Base-by-base conservation (phyloP, 139 green algal species). In the Chlamydomonas sp. region DNA sequence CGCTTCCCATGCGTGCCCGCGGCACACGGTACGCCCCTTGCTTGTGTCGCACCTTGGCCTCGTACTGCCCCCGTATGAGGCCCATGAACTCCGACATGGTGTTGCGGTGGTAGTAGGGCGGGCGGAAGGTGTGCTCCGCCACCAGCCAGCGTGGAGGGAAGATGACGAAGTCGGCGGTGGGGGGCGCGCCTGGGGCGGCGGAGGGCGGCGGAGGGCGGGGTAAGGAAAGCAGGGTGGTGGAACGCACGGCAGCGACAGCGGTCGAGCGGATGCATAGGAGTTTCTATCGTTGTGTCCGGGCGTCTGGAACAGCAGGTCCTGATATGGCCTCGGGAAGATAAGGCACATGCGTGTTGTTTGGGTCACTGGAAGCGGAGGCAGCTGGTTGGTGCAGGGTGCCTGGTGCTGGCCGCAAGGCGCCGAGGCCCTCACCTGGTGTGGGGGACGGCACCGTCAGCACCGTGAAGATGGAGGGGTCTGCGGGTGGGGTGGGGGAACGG, bases 391-490 rank as follows among this genome's bases (percentile, higher is more conserved):
- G 31, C 31, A 49, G 31, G 31, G 31, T 49, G 31, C 31, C 31
- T 71, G 66, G 66, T 71, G 66, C 66, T 71, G 20, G 31, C 31
- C 31, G 31, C 31, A 49, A 49, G 31, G 31, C 31, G 31, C 31
- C 31, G 31, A 49, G 31, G 18, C 7, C 2, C 69, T 63, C 12
- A 94, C 94, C 94, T 86, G 94, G 94, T 8, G 87, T 86, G 14
- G 85, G 15, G 15, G 94, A 96, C 16, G 95, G 94, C 67, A 93
- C 95, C 6, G 97, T 98, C 66, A 99, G 92, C 63, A 98, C 96
- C 3, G 97, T 99, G 96, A 99, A 99, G 84, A 99, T 98, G 85
- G 94, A 97, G 31, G 97, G 97, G 90, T 99, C 97, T 87, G 83
- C 12, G 79, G 2, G 71, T 57, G n/a, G 71, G 71, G 71, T 76